phyloP scores from a whole-genome alignment of 2,329 filamentous ascomycete species.

The Diaporthe citriasiana region DNA sequence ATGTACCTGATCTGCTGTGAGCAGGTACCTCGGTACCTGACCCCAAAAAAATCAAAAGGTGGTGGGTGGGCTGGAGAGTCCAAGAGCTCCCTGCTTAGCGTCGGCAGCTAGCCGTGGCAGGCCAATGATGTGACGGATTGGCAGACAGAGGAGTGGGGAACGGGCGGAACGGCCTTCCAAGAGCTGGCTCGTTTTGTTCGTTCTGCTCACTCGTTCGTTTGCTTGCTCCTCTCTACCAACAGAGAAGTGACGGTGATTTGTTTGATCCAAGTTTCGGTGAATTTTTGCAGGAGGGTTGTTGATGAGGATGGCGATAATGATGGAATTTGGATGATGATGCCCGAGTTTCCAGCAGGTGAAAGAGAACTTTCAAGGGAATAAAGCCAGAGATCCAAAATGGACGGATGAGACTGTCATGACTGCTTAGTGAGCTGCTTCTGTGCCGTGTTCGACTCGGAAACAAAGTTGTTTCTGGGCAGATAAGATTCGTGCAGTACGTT shows the following conservation, averaged over 20 bases:
- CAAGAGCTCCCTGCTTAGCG: slow-evolving; percentile 32
- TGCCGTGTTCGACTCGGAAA: slow-evolving; percentile 14
- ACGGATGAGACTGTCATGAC: neutral
- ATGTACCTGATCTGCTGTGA: neutral
- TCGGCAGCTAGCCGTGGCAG: slow-evolving; percentile 35
- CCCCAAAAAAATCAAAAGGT: neutral
- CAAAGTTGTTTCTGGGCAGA: neutral
- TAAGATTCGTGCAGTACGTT: neutral
- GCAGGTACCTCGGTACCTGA: neutral
- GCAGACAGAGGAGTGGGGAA: neutral
- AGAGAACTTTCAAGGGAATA: neutral
- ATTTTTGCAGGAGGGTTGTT: too few relatives aligned
- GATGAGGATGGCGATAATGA: neutral
- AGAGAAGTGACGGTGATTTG: too few relatives aligned
- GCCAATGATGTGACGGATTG: slow-evolving; percentile 4
- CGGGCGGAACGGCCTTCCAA: neutral
- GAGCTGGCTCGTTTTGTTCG: neutral
- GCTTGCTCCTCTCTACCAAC: neutral
- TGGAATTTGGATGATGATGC: too few relatives aligned
- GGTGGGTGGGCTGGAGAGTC: neutral
- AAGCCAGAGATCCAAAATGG: neutral
- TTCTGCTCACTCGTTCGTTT: neutral
- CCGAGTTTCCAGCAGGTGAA: neutral
- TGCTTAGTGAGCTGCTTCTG: neutral
- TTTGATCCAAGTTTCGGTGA: too few relatives aligned